These are phyloP conservation scores for Pseudocercospora eumusae DNA, from an alignment of 2,329 filamentous ascomycete genomes.

Conservation along the genomic window DNA sequence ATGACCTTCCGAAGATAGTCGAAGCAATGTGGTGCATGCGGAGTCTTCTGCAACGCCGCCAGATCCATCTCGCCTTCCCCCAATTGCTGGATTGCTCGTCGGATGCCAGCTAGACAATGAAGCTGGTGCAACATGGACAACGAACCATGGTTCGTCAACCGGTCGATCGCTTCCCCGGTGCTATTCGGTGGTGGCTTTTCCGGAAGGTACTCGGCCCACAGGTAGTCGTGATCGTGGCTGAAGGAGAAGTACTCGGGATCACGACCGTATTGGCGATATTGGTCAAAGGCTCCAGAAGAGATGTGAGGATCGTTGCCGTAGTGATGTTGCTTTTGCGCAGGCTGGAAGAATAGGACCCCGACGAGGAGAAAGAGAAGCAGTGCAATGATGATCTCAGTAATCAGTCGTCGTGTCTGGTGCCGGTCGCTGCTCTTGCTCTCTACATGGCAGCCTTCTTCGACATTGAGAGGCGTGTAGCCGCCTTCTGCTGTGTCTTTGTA, in stretches of 20 bases:
- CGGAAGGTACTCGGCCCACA: constrained; percentile 13
- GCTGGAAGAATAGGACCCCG: not conserved
- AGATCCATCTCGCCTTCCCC: constrained; percentile 3
- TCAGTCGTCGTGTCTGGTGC: not conserved
- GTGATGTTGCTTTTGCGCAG: not conserved
- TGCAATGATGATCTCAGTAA: not conserved
- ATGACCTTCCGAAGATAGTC: constrained; percentile 13
- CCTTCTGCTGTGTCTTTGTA: not conserved
- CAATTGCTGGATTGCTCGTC: constrained; percentile 9
- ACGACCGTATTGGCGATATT: constrained; percentile 1
- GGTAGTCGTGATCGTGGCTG: constrained; percentile 1
- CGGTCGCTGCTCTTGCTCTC: not conserved
- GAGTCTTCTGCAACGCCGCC: constrained; percentile 3
- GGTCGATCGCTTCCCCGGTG: not conserved
- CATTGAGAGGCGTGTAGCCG: not conserved
- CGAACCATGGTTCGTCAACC: constrained; percentile 4
- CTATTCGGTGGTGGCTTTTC: constrained; percentile 10
- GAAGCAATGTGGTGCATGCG: constrained; percentile 14
- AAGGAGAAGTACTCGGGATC: constrained; percentile 15
- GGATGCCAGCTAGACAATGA: constrained; percentile 13
- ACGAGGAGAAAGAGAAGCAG: not conserved
- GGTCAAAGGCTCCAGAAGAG: not conserved
- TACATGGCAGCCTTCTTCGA: not conserved
- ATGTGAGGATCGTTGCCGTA: not conserved
- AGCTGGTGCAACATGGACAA: constrained; percentile 14